phyloP scores from a whole-genome alignment of 495 filamentous ascomycete species.

The Bathelium albidoporum region DNA sequence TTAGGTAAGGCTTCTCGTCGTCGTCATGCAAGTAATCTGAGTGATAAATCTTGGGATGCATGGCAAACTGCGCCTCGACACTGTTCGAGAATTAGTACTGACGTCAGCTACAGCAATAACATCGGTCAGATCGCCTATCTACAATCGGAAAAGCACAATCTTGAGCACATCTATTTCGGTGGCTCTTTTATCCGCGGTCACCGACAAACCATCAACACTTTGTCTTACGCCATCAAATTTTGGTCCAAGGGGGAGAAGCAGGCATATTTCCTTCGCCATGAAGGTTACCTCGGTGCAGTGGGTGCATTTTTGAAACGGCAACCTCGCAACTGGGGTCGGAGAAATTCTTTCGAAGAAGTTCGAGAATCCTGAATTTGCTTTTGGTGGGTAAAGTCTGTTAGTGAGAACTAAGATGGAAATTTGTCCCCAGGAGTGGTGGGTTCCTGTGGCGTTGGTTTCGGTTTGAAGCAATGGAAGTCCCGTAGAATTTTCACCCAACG shows the following conservation, averaged over 20 bases:
- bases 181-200: slow-evolving; percentile 95
- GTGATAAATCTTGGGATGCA: slow-evolving; percentile 4
- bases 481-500: background rate
- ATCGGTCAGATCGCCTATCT: slow-evolving; percentile 97
- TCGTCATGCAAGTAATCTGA: background rate
- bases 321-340: slow-evolving; percentile 81
- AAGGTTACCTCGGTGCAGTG: slow-evolving; percentile 93
- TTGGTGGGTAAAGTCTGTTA: too few species aligned
- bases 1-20: slow-evolving; percentile 42
- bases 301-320: slow-evolving; percentile 89
- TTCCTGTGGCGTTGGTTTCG: background rate
- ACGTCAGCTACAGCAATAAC: slow-evolving; percentile 58
- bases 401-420: too few species aligned
- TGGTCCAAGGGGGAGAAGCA: slow-evolving; percentile 92
- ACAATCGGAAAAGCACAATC: slow-evolving; percentile 80
- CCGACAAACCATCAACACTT: slow-evolving; percentile 91
- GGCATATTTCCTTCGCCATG: slow-evolving; percentile 91
- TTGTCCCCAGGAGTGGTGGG: too few species aligned
- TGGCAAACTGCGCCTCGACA: slow-evolving; percentile 5
- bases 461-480: background rate
- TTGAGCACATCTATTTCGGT: slow-evolving; percentile 93
- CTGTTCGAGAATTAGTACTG: slow-evolving; percentile 4
- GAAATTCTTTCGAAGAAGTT: slow-evolving; percentile 24
- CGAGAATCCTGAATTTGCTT: background rate
- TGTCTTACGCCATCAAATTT: slow-evolving; percentile 91